Evolutionary conservation across 176 grass and related monocot genomes (phyloP).

Genomic region (Tillandsia fasciculata): DNA sequence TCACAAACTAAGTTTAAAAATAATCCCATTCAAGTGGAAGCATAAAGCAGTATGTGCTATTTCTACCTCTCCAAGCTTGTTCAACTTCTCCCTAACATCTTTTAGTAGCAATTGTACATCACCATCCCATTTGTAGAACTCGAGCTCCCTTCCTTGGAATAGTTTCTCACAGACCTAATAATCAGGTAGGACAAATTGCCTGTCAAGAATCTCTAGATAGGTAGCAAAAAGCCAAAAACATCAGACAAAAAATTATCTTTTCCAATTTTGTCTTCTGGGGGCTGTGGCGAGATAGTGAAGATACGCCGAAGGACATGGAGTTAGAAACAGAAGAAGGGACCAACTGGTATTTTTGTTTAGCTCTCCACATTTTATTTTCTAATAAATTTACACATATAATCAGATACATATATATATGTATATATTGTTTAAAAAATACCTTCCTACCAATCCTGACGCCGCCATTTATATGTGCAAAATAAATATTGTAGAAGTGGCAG

Average conservation of each 20-base stretch:
- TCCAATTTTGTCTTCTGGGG: not conserved
- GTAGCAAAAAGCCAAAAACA: not conserved
- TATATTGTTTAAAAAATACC: constrained; percentile 13
- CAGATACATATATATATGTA: no score
- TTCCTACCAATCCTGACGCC: constrained; percentile 62
- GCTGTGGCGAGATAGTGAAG: no score
- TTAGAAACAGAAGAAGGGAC: no score
- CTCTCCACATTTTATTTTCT: no score
- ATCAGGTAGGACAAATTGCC: constrained; percentile 11
- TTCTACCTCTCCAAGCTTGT: constrained; percentile 69
- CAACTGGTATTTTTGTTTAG: no score
- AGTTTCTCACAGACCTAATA: constrained; percentile 55
- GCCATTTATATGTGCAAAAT: constrained; percentile 78
- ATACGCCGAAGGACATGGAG: no score
- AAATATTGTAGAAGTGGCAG: constrained; percentile 96
- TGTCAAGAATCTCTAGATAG: constrained; percentile 3
- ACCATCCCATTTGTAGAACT: constrained; percentile 84
- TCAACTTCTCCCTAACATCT: constrained; percentile 60
- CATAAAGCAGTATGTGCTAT: not conserved
- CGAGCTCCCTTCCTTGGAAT: constrained; percentile 58
- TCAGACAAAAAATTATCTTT: not conserved
- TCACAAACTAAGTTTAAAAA: not conserved
- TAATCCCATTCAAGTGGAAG: constrained; percentile 3
- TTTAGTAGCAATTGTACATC: constrained; percentile 64
- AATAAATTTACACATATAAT: no score